Evolutionary conservation across 106 monocot species (phyloP), one percentile per base, ranked within the genome.

Genomic region (Acanthochlamys bracteata): DNA sequence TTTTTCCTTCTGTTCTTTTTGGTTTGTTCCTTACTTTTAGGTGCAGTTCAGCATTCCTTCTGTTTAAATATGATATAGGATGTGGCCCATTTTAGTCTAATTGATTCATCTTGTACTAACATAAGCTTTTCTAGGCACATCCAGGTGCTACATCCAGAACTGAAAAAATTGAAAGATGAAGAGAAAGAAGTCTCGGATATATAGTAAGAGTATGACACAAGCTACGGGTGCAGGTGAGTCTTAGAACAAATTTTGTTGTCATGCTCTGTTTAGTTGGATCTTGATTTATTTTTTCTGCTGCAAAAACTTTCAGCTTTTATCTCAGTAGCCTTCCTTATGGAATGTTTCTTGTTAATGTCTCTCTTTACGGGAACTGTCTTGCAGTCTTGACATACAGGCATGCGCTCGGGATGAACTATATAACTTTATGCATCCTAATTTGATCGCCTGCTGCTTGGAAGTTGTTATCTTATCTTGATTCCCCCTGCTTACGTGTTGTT

Each of bases 371-470:
- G 14, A 59, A 45, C 52, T 75, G 59, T 76, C 19, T 52, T 66
- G 23, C 77, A 98, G 96, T 71, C 12, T 75, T 98, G 79, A 98
- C 92, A 58, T 98, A 98, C 71, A 76, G 75, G 66, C 96, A 98
- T 73, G 96, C 92, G 60, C 75, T 98, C 26, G 96, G 96, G 23
- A 86, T 98, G 91, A 98, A 88, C 75, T 98, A 92, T 98, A 92
- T 69, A 83, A 88, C 72, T 91, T 92, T 46, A 89, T 98, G 65
- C 78, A 33, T 65, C 91, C 96, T 21, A 85, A 92, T 57, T 80
- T 98, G 80, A 92, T 98, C 73, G 92, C 92, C 25, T 98, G 91
- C 41, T 98, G 91, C 65, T 71, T 98, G 42, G 91, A 98, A 85
- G 96, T 98, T 63, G 59, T 64, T 58, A 60, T 60, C 24, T 68